Evolutionary conservation across 345 rosid genomes (phyloP).

Genomic region (Orychophragmus violaceus): DNA sequence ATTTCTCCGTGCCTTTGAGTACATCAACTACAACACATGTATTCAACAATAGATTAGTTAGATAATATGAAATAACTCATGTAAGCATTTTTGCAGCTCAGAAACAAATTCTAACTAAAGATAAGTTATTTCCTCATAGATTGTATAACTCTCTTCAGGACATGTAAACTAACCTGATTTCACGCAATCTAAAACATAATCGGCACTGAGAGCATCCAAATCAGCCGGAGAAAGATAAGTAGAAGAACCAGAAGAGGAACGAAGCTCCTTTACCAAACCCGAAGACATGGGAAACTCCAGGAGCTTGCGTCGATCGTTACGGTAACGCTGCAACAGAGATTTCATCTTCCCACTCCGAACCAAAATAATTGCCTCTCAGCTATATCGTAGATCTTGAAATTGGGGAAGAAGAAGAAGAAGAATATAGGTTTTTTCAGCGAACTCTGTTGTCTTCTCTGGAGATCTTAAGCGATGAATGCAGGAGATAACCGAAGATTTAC

Average conservation of each 20-base stretch:
- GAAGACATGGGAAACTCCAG: constrained; percentile 64
- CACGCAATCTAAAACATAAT: constrained; percentile 57
- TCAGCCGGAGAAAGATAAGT: constrained; percentile 45
- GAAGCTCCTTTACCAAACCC: constrained; percentile 51
- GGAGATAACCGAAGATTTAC: no score
- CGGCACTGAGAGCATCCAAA: constrained; percentile 69
- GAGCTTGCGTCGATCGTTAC: constrained; percentile 88
- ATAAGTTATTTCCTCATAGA: not conserved
- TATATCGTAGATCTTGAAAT: not conserved
- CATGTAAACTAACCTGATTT: constrained; percentile 48
- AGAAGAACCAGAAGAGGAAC: constrained; percentile 43
- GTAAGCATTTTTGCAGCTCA: not conserved
- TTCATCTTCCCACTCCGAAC: constrained; percentile 28
- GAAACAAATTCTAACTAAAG: no score
- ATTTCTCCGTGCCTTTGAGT: no score
- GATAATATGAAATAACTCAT: no score
- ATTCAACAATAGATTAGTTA: no score
- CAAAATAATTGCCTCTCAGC: not conserved
- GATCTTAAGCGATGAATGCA: no score
- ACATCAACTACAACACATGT: no score
- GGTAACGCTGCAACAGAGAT: constrained; percentile 54
- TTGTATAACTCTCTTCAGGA: not conserved
- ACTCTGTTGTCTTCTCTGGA: constrained; percentile 7
- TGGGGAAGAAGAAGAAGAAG: not conserved
- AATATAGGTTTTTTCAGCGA: constrained; percentile 10